These are phyloP conservation scores for Phytophthora sojae DNA, from an alignment of 352 stramenopile species.

Conservation along the genomic window DNA sequence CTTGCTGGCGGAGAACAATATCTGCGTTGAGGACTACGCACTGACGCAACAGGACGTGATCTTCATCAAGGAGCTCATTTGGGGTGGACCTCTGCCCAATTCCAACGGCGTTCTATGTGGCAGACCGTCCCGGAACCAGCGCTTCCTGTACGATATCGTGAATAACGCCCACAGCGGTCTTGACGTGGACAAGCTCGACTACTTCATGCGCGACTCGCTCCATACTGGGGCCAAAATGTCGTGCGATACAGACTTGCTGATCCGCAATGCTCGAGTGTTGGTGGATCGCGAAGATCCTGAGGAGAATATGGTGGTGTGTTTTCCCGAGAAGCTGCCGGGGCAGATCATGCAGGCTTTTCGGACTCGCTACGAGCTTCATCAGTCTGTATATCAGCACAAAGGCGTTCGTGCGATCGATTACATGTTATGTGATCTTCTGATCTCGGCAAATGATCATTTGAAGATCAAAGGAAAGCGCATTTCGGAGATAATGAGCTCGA, in stretches of 20 bases:
- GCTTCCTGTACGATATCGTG: slow-evolving; percentile 91
- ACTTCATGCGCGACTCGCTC: slow-evolving; percentile 87
- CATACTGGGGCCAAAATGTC: slow-evolving; percentile 81
- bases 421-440: slow-evolving; percentile 88
- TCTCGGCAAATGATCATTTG: slow-evolving; percentile 70
- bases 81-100: slow-evolving; percentile 59
- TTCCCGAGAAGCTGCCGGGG: slow-evolving; percentile 87
- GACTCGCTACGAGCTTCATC: slow-evolving; percentile 88
- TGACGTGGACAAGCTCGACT: slow-evolving; percentile 93
- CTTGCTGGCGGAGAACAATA: slow-evolving; percentile 61
- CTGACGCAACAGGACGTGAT: slow-evolving; percentile 58
- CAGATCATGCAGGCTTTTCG: slow-evolving; percentile 91
- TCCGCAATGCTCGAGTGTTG: slow-evolving; percentile 78
- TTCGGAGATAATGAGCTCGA: slow-evolving; percentile 65
- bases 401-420: slow-evolving; percentile 85
- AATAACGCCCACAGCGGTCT: slow-evolving; percentile 89
- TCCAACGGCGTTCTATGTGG: slow-evolving; percentile 43
- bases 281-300: slow-evolving; percentile 57
- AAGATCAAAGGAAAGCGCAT: slow-evolving; percentile 72
- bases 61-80: slow-evolving; percentile 88
- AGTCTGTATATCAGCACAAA: slow-evolving; percentile 90
- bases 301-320: slow-evolving; percentile 74
- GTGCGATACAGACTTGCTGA: slow-evolving; percentile 78
- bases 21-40: slow-evolving; percentile 63
- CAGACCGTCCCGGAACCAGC: slow-evolving; percentile 48